Base-by-base conservation (phyloP, 2,329 filamentous ascomycete species). In the Penicillium sumatraense region DNA sequence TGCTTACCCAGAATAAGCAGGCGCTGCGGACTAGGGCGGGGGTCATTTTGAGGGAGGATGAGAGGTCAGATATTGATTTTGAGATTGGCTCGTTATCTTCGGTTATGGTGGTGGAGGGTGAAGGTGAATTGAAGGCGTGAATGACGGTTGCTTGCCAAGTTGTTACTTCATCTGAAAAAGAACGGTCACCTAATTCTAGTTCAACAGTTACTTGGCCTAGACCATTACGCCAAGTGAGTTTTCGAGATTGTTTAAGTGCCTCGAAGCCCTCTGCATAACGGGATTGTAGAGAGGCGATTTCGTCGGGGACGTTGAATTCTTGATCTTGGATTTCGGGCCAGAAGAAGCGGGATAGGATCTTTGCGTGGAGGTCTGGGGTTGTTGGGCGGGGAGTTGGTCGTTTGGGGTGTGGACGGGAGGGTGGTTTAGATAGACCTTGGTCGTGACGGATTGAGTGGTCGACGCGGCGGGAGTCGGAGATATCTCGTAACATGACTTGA, bases 401-500 rank as follows among this genome's bases (percentile, higher is more conserved):
- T 46, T 71, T 74, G 29, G 72, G 70, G 24, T 49, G 49, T 67
- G 52, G 62, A 54, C 48, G 48, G 61, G 59, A 45, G 38, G 59
- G 62, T 4, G 45, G 44, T 38, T 57, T 63, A 33, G 66, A 54
- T 2, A 80, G 66, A 7, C 73, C 69, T 67, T 81, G 76, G 35
- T 78, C 78, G 53, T 80, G 82, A 38, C 86, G 80, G 44, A 96
- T 86, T 11, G 83, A 78, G 7, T 80, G 77, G 68, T 97, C 90
- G 56, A 96, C 85, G 38, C 85, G 83, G 57, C 83, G 82, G 1
- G 92, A 96, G 68, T 97, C 93, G 61, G 89, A 84, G 31, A 98
- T 89, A 71, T 99, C 95, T 60, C 89, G 90, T 54, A 99, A 84
- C 95, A 99, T 99, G 66, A 99, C 95, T 70, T 99, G 93, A 73